Conservation (phyloP, 345 rosid genomes). For the Linum usitatissimum region DNA sequence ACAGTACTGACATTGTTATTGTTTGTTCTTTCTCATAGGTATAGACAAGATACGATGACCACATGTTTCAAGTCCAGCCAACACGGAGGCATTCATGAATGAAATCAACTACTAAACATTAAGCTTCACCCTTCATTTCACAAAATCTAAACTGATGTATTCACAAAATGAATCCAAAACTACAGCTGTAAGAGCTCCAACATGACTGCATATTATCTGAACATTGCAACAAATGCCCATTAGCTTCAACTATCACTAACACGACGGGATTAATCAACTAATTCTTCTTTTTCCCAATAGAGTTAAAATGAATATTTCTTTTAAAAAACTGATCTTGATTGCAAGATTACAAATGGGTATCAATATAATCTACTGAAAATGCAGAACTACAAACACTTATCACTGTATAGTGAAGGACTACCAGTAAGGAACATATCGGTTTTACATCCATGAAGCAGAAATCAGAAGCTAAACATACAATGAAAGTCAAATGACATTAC, state of each 20-base stretch:
- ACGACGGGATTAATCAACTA: no score
- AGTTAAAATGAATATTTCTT: no score
- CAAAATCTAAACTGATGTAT: background rate
- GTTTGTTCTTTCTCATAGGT: no score
- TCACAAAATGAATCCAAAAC: background rate
- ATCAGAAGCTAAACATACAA: background rate
- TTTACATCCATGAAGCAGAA: background rate
- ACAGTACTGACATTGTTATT: no score
- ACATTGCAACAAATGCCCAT: background rate
- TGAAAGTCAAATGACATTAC: constrained; percentile 17
- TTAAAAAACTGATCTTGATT: no score
- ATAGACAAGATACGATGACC: background rate
- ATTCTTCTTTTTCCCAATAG: no score
- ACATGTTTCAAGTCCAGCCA: background rate
- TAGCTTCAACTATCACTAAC: background rate
- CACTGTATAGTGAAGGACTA: background rate
- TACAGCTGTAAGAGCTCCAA: background rate
- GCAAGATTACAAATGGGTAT: no score
- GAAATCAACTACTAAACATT: background rate
- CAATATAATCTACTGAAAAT: background rate
- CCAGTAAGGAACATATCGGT: background rate
- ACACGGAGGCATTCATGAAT: background rate
- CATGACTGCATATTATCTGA: background rate
- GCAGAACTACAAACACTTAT: background rate
- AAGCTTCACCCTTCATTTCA: background rate